Conservation (phyloP, 2,329 filamentous ascomycete genomes). For the Diplodia mutila region DNA sequence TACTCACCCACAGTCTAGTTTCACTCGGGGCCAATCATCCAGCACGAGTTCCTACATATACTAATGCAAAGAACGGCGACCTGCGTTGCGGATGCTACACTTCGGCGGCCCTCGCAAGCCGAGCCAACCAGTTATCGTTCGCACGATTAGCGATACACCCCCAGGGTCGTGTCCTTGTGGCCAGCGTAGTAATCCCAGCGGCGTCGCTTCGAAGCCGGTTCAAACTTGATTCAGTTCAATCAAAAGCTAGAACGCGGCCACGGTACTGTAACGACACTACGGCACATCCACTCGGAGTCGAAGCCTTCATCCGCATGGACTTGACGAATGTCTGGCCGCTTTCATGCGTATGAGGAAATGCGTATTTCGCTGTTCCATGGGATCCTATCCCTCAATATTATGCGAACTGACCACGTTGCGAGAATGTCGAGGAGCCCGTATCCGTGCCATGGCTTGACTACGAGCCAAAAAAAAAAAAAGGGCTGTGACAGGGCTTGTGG, state of each 20-base stretch:
- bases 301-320: neutral
- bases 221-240: slow-evolving; percentile 1
- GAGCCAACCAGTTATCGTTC: slow-evolving; percentile 14
- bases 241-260: neutral
- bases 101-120: neutral
- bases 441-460: slow-evolving; percentile 16
- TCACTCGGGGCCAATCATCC: slow-evolving; percentile 20
- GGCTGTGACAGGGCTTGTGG: slow-evolving; percentile 15
- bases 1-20: slow-evolving; percentile 22
- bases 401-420: neutral
- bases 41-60: slow-evolving; percentile 24
- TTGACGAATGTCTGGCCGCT: neutral
- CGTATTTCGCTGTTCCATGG: neutral
- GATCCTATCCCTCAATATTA: neutral
- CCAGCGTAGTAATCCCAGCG: slow-evolving; percentile 11
- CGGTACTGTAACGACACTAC: neutral
- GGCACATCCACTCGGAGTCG: neutral
- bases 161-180: neutral
- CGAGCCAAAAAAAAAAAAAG: neutral
- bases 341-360: neutral
- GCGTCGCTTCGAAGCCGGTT: neutral
- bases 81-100: slow-evolving; percentile 22
- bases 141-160: slow-evolving; percentile 17
- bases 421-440: neutral
- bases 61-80: slow-evolving; percentile 21